Conservation (phyloP, 306 rosid species). For the Elaeagnus macrophylla region DNA sequence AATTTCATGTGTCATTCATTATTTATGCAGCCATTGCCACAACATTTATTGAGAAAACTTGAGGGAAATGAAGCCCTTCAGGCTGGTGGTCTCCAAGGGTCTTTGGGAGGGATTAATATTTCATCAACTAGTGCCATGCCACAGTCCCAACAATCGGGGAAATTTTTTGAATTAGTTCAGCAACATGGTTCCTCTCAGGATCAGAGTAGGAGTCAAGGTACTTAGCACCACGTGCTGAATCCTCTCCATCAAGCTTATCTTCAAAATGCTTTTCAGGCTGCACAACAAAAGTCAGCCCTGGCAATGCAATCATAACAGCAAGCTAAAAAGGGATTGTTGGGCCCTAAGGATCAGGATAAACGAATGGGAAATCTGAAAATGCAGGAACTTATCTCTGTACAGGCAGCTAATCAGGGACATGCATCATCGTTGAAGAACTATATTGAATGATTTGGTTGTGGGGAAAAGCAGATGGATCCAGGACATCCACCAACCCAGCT, state of each 20-base stretch:
- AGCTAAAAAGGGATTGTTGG: conserved; percentile 62
- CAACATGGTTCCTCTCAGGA: conserved; percentile 55
- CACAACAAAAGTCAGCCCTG: conserved; percentile 73
- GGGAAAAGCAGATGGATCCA: conserved; percentile 71
- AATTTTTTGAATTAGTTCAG: conserved; percentile 58
- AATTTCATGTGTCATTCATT: background rate
- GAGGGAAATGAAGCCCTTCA: conserved; percentile 82
- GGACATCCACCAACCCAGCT: conserved; percentile 60
- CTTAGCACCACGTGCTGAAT: conserved; percentile 60
- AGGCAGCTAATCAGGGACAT: conserved; percentile 51
- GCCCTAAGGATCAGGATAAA: conserved; percentile 76
- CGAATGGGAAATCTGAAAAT: conserved; percentile 62
- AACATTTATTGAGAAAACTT: conserved; percentile 68
- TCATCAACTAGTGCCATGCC: conserved; percentile 57
- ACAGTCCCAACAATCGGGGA: conserved; percentile 70
- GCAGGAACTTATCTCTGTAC: conserved; percentile 69
- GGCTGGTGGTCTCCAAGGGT: conserved; percentile 64
- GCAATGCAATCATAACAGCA: conserved; percentile 75
- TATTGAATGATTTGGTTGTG: conserved; percentile 55
- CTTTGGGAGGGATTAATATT: conserved; percentile 45
- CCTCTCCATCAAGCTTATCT: conserved; percentile 73
- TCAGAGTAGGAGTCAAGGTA: conserved; percentile 61
- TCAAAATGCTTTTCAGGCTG: conserved; percentile 71
- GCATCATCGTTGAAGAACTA: conserved; percentile 52
- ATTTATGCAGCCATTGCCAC: conserved; percentile 59